Evolutionary conservation across 2,329 filamentous ascomycete genomes (phyloP), one percentile per base, ranked within the genome.

Genomic region (Fulvia fulva): DNA sequence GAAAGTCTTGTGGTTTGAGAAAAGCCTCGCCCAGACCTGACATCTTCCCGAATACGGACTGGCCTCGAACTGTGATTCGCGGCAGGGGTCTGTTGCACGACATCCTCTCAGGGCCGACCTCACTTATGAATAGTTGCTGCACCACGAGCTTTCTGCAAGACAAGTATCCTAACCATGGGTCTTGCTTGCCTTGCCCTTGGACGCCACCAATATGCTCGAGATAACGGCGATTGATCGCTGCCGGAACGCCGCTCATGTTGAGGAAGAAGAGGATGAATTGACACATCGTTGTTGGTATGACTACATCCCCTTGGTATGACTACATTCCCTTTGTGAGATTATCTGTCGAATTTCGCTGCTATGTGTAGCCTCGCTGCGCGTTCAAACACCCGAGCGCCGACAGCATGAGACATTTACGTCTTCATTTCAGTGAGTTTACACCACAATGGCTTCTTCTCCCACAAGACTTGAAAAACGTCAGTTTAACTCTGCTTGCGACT

Each of bases 401-500:
- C 45, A 34, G 45, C 26, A 19, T 25, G 14, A 7, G 14, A 5
- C 45, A 12, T 21, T 28, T 16, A 30, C 46, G 22, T 50, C 23
- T n/a, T 32, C 3, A 44, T 50, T 41, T 25, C n/a, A n/a, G 12
- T 58, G 25, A 58, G 32, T 37, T 44, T 51, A 21, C 46, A 52
- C 52, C 44, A 51, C 16, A 59, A 49, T 9, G 57, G 52, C 49
- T 49, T 52, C 53, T 59, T 59, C 47, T 59, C 53, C 57, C 57
- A 59, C 23, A 49, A 51, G 14, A 58, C 25, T 11, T n/a, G n/a
- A n/a, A n/a, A n/a, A n/a, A 26, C 37, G 64, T 62, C 51, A 72
- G 52, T 4, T 68, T 30, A 21, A 21, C 14, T 37, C 58, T 61
- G 65, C 72, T 72, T 56, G 72, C 68, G 69, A 69, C 72, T 12